phyloP scores from a whole-genome alignment of 306 rosid genomes.

The Pterocarpus santalinus region DNA sequence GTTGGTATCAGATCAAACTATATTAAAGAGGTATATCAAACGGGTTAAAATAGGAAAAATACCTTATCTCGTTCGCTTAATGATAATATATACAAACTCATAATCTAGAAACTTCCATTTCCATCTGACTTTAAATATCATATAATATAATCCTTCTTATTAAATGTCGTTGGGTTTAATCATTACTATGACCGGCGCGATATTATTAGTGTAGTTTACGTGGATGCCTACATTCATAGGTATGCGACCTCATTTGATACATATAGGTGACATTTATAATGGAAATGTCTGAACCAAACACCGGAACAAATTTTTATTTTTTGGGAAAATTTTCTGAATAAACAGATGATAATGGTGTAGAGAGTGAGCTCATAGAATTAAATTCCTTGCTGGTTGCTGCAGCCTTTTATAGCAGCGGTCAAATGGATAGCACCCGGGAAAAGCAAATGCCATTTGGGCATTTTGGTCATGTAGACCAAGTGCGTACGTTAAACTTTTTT shows the following conservation, averaged over 20 bases:
- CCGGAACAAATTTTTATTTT: neutral
- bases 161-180: neutral
- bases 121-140: conserved; percentile 14
- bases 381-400: conserved; percentile 12
- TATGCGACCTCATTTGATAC: neutral
- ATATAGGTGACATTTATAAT: neutral
- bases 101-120: conserved; percentile 28
- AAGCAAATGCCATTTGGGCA: conserved; percentile 31
- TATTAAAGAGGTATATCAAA: neutral
- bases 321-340: conserved; percentile 8
- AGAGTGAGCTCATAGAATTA: conserved; percentile 23
- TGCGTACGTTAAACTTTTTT: conserved; percentile 25
- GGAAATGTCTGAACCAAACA: neutral
- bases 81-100: neutral
- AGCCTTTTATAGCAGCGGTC: conserved; percentile 10
- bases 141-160: neutral
- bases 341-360: neutral
- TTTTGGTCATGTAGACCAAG: conserved; percentile 39
- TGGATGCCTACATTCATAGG: neutral
- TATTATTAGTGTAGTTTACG: neutral
- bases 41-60: neutral
- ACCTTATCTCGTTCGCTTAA: neutral
- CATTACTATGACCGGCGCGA: neutral
- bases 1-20: neutral
- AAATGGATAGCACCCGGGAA: neutral